phyloP scores from a whole-genome alignment of 805 yeast genomes.

The Helenozyma baotianmanensis region DNA sequence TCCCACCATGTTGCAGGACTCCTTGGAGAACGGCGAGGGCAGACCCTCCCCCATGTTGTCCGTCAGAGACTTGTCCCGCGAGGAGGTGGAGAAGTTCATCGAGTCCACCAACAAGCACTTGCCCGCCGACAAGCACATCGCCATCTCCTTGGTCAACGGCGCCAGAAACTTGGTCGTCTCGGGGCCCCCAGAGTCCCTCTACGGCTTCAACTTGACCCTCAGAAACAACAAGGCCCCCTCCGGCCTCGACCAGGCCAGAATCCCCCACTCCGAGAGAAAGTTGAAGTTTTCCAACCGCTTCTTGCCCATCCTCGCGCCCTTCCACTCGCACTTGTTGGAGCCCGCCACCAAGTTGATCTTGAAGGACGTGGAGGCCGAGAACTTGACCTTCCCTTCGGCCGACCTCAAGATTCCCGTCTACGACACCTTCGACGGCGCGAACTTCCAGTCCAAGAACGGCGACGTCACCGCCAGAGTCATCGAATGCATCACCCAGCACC shows the following conservation, averaged over 20 bases:
- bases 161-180: slow-evolving; percentile 92
- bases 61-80: slow-evolving; percentile 77
- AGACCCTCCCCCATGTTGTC: slow-evolving; percentile 97
- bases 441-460: slow-evolving; percentile 47
- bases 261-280: slow-evolving; percentile 92
- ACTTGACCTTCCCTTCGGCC: slow-evolving; percentile 50
- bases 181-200: slow-evolving; percentile 97
- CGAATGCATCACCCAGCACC: slow-evolving; percentile 78
- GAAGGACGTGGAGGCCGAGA: slow-evolving; percentile 52
- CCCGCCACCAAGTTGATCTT: slow-evolving; percentile 66
- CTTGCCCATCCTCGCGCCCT: slow-evolving; percentile 93
- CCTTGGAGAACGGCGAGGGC: slow-evolving; percentile 92
- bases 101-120: slow-evolving; percentile 88
- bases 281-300: slow-evolving; percentile 89
- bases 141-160: slow-evolving; percentile 88
- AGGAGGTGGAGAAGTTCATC: slow-evolving; percentile 74
- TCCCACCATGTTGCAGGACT: slow-evolving; percentile 88
- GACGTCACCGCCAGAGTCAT: slow-evolving; percentile 66
- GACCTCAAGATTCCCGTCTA: slow-evolving; percentile 79
- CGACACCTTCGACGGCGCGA: slow-evolving; percentile 83
- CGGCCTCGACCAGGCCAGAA: slow-evolving; percentile 91
- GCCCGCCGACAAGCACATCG: slow-evolving; percentile 87
- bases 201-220: slow-evolving; percentile 88
- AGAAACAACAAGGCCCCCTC: slow-evolving; percentile 93
- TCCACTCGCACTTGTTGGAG: slow-evolving; percentile 84